These are phyloP conservation scores for Fomitopsis betulina DNA, from an alignment of 1,284 basidiomycete species.

Conservation along the genomic window DNA sequence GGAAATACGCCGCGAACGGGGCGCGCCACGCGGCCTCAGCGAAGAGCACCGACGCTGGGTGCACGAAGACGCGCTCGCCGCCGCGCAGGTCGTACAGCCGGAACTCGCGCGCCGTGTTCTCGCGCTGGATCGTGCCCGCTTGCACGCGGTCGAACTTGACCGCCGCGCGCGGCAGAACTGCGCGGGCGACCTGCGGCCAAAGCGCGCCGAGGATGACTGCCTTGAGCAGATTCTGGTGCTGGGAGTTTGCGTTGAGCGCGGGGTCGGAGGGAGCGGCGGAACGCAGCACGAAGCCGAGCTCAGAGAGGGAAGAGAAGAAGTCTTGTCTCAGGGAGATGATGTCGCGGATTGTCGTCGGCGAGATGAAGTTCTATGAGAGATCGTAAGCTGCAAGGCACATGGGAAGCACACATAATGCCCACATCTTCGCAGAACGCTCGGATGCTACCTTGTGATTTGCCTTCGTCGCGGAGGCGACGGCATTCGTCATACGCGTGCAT, in stretches of 20 bases:
- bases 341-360: conserved; percentile 71
- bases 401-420: conserved; percentile 12
- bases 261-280: conserved; percentile 40
- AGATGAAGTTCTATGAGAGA: conserved; percentile 74
- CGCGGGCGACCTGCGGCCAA: conserved; percentile 75
- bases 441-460: conserved; percentile 44
- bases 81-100: conserved; percentile 66
- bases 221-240: conserved; percentile 73
- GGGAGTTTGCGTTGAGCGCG: conserved; percentile 54
- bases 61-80: conserved; percentile 67
- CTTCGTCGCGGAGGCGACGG: conserved; percentile 45
- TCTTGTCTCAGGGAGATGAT: conserved; percentile 78
- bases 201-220: conserved; percentile 79
- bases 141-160: conserved; percentile 82
- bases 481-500: conserved; percentile 74
- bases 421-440: conserved; percentile 77
- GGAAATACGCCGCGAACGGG: conserved; percentile 81
- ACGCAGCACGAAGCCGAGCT: conserved; percentile 67
- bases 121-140: conserved; percentile 76
- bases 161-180: conserved; percentile 69
- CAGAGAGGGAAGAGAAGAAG: conserved; percentile 68
- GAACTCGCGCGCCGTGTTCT: conserved; percentile 80
- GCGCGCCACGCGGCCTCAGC: conserved; percentile 68
- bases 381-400: not conserved
- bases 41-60: conserved; percentile 86